Percentiles rank a stretch among this genome's conserved stretches.
phyloP scores from a whole-genome alignment of 2,329 filamentous ascomycete species.

The Diaporthe nobilis region DNA sequence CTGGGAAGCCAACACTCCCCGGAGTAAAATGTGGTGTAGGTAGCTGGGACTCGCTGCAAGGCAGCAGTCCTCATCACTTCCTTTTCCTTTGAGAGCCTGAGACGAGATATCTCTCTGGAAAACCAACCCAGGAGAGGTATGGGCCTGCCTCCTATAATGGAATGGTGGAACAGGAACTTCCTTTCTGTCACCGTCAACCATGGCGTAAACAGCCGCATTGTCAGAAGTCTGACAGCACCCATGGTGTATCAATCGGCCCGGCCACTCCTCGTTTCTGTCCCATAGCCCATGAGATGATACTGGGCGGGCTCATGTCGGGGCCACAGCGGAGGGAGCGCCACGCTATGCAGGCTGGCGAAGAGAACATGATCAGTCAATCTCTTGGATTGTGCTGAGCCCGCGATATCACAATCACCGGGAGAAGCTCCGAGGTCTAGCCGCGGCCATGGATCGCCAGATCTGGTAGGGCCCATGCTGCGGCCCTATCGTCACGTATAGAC shows the following conservation, averaged over 20 bases:
- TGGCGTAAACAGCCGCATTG: too few species aligned
- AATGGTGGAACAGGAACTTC: background rate
- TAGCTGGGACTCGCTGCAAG: background rate
- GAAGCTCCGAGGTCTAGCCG: conserved; percentile 21
- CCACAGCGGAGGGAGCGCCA: background rate
- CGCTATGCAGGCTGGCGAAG: background rate
- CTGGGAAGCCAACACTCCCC: background rate
- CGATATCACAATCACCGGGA: conserved; percentile 8
- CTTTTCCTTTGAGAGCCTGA: too few species aligned
- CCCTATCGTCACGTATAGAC: background rate
- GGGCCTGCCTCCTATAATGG: background rate
- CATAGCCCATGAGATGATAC: background rate
- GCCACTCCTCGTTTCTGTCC: background rate
- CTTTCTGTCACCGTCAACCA: background rate
- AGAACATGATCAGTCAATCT: conserved; percentile 14
- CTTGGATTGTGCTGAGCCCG: background rate
- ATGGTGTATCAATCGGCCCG: background rate
- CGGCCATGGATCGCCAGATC: background rate
- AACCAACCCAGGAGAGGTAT: background rate
- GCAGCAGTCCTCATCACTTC: background rate
- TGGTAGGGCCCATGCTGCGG: background rate
- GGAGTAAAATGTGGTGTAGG: background rate
- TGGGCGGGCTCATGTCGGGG: conserved; percentile 2
- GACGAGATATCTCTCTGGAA: background rate
- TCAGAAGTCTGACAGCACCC: conserved; percentile 1